Conservation (phyloP, 2,329 filamentous ascomycete genomes). For the Aspergillus clavatus region DNA sequence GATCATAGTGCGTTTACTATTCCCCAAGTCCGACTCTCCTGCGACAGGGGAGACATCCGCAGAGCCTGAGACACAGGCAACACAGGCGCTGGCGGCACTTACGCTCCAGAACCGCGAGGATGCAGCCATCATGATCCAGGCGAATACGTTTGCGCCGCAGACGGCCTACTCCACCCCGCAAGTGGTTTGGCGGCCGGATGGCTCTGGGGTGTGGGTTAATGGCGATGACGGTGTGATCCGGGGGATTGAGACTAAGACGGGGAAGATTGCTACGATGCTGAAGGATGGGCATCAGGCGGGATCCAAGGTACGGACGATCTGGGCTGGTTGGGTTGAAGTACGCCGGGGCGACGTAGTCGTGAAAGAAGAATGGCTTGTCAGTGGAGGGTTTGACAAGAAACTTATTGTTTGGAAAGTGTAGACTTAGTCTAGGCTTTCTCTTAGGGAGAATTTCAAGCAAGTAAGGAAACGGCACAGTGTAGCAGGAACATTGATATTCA, state of each 20-base stretch:
- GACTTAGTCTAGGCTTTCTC: slow-evolving; percentile 9
- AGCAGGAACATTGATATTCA: neutral
- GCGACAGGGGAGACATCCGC: slow-evolving; percentile 7
- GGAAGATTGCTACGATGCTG: slow-evolving; percentile 51
- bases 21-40: slow-evolving; percentile 36
- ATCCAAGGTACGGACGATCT: slow-evolving; percentile 56
- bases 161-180: slow-evolving; percentile 60
- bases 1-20: slow-evolving; percentile 53
- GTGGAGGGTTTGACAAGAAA: slow-evolving; percentile 60
- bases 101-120: slow-evolving; percentile 53
- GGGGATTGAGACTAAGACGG: slow-evolving; percentile 55
- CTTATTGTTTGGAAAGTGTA: slow-evolving; percentile 52
- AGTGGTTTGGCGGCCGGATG: slow-evolving; percentile 58
- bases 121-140: slow-evolving; percentile 56
- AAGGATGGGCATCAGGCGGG: slow-evolving; percentile 51
- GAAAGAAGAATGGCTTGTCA: slow-evolving; percentile 53
- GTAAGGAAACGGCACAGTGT: neutral
- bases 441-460: slow-evolving; percentile 5
- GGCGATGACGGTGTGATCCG: slow-evolving; percentile 60
- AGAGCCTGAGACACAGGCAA: slow-evolving; percentile 43
- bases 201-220: slow-evolving; percentile 60
- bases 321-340: slow-evolving; percentile 46
- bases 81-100: slow-evolving; percentile 49
- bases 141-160: slow-evolving; percentile 58
- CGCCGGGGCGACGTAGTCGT: slow-evolving; percentile 18